phyloP scores from a whole-genome alignment of 2,329 filamentous ascomycete genomes.

The Nothophaeocryptopus gaeumannii region DNA sequence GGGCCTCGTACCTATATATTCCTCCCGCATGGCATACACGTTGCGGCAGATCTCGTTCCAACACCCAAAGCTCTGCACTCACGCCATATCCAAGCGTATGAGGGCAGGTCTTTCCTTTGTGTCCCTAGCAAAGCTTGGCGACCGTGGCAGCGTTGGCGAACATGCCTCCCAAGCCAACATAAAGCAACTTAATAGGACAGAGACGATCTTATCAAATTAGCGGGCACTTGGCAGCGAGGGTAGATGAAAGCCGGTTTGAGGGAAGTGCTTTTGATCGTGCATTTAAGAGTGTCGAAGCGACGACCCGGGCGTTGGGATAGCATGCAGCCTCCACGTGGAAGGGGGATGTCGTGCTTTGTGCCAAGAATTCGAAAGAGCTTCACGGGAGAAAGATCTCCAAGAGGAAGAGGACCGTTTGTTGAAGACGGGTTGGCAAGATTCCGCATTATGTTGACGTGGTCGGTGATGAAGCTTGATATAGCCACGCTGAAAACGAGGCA shows the following conservation, averaged over 20 bases:
- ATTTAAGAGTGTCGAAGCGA: not conserved
- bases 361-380: conserved; percentile 3
- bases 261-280: not conserved
- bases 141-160: not conserved
- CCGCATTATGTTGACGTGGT: no score
- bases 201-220: conserved; percentile 3
- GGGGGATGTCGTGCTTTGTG: conserved; percentile 11
- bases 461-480: no score
- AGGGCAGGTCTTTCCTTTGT: conserved; percentile 7
- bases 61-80: conserved; percentile 1
- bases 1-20: not conserved
- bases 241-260: not conserved
- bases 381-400: no score
- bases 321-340: conserved; percentile 1
- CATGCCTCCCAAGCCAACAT: not conserved
- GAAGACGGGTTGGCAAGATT: no score
- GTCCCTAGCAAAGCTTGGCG: conserved; percentile 3
- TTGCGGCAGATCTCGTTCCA: not conserved
- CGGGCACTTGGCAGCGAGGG: conserved; percentile 6
- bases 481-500: no score
- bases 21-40: conserved; percentile 6
- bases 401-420: no score
- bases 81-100: conserved; percentile 11
- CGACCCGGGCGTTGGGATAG: not conserved
- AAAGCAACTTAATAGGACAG: conserved; percentile 7